A percentile compares a stretch with the other conserved stretches of the same genome.
Conservation (phyloP, 2,329 filamentous ascomycete species). For the Eurotiales sp. region DNA sequence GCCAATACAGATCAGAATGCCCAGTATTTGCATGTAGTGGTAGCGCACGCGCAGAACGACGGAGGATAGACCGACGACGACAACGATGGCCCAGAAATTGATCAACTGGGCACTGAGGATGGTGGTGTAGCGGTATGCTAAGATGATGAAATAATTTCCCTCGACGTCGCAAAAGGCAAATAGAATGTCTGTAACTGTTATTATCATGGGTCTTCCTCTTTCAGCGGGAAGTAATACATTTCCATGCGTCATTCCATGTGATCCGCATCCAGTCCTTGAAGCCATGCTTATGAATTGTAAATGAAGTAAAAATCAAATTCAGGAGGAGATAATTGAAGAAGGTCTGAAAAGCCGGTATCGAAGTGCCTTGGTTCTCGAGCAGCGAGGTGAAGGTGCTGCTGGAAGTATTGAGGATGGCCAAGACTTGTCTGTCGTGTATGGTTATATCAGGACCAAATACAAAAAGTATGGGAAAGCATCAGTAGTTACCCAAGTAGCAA, state of each 20-base stretch:
- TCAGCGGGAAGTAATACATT: too few relatives aligned
- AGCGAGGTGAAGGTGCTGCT: conserved; percentile 88
- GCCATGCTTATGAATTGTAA: conserved; percentile 77
- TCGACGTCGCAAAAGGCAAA: conserved; percentile 90
- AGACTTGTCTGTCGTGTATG: conserved; percentile 58
- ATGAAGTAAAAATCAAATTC: conserved; percentile 73
- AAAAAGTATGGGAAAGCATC: neutral
- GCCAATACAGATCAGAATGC: conserved; percentile 86
- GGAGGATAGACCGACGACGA: conserved; percentile 84
- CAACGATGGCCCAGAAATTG: conserved; percentile 97
- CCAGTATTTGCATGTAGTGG: conserved; percentile 75
- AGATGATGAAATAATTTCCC: conserved; percentile 96
- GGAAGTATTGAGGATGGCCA: conserved; percentile 83
- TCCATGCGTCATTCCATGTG: conserved; percentile 74
- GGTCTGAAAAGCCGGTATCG: conserved; percentile 91
- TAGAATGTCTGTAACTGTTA: conserved; percentile 60
- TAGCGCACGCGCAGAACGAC: conserved; percentile 82
- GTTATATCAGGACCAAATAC: neutral
- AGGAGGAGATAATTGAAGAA: conserved; percentile 92
- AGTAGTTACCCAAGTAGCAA: conserved; percentile 63
- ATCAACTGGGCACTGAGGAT: conserved; percentile 90
- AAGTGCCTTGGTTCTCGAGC: conserved; percentile 64
- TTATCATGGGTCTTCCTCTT: too few relatives aligned
- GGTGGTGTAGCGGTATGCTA: conserved; percentile 90
- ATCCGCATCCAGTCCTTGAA: conserved; percentile 64